Evolutionary conservation across 257 asterid genomes (phyloP).

Genomic region (Buddleja alternifolia): DNA sequence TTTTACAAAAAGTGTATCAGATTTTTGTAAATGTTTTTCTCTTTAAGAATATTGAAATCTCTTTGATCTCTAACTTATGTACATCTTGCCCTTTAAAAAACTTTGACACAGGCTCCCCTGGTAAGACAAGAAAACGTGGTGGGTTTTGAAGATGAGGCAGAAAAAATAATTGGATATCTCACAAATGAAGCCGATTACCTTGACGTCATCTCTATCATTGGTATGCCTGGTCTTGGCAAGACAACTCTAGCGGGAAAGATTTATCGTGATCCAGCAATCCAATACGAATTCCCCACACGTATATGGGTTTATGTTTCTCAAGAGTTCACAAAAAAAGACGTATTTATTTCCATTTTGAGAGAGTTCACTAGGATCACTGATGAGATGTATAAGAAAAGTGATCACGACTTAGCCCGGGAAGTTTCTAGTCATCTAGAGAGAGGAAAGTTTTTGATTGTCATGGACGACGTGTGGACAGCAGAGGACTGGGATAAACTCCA

Average conservation of each 20-base stretch:
- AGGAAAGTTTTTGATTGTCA: constrained; percentile 38
- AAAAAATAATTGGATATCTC: constrained; percentile 36
- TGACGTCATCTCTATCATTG: constrained; percentile 47
- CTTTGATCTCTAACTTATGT: no score
- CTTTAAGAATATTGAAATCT: no score
- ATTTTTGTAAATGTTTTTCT: no score
- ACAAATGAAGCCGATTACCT: constrained; percentile 30
- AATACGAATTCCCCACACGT: constrained; percentile 44
- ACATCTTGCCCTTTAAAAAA: background rate
- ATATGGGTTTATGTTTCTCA: constrained; percentile 51
- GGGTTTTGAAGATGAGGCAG: constrained; percentile 57
- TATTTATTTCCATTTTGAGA: constrained; percentile 43
- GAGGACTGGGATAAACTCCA: constrained; percentile 35
- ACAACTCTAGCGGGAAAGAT: constrained; percentile 48
- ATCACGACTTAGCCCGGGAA: constrained; percentile 28
- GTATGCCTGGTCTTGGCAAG: constrained; percentile 64
- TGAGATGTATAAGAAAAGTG: constrained; percentile 27
- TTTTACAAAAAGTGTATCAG: no score
- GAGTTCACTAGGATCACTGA: constrained; percentile 32
- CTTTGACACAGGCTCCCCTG: constrained; percentile 32
- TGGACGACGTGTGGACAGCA: constrained; percentile 42
- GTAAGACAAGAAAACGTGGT: constrained; percentile 45
- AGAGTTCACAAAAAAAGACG: constrained; percentile 35
- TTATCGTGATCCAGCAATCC: constrained; percentile 33
- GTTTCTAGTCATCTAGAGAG: constrained; percentile 23